phyloP scores from a whole-genome alignment of 495 filamentous ascomycete species.

The Collariella sp. region DNA sequence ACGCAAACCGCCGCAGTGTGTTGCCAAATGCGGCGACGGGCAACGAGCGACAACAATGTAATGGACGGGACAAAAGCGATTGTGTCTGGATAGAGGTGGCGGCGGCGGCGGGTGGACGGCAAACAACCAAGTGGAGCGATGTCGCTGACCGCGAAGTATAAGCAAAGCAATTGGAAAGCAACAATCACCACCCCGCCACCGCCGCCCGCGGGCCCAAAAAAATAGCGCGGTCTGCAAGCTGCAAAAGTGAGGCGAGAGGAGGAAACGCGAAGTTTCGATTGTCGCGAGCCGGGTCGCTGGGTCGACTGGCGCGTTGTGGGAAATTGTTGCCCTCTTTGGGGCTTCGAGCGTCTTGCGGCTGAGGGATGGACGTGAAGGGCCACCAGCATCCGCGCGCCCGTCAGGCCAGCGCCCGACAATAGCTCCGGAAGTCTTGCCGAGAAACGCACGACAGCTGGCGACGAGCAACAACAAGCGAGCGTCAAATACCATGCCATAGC shows the following conservation, averaged over 20 bases:
- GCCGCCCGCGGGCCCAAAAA: neutral
- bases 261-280: no score
- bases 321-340: neutral
- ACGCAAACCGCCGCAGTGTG: neutral
- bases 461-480: neutral
- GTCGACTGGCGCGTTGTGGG: no score
- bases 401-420: neutral
- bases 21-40: neutral
- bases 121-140: neutral
- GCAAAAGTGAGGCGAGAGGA: neutral
- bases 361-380: neutral
- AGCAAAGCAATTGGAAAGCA: no score
- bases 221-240: no score
- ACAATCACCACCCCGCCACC: neutral
- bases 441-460: conserved; percentile 2
- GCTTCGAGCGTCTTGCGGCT: neutral
- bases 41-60: no score
- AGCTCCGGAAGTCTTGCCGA: neutral
- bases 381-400: neutral
- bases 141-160: neutral
- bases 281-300: neutral
- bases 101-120: neutral
- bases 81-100: neutral
- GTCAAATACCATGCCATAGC: neutral
- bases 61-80: neutral